Conservation (phyloP, 2,329 filamentous ascomycete genomes). For the Diaporthe batatas region DNA sequence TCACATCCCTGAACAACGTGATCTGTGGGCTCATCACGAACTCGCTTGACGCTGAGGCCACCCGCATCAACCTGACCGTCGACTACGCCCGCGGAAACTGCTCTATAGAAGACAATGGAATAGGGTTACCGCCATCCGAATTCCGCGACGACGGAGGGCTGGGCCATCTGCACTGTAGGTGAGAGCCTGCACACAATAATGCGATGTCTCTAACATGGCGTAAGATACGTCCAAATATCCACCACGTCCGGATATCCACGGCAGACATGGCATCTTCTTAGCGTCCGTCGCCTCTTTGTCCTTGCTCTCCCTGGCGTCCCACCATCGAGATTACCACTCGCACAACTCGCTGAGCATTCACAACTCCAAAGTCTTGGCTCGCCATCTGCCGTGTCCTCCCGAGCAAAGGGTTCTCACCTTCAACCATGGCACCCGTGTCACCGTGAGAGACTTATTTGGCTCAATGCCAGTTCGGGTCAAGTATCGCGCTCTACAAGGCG, state of each 20-base stretch:
- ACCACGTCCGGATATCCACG: slow-evolving; percentile 64
- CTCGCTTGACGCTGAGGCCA: slow-evolving; percentile 83
- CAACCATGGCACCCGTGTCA: slow-evolving; percentile 80
- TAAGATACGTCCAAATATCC: slow-evolving; percentile 84
- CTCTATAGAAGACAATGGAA: slow-evolving; percentile 85
- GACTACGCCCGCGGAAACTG: slow-evolving; percentile 84
- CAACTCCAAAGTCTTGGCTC: slow-evolving; percentile 74
- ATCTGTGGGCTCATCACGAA: slow-evolving; percentile 83
- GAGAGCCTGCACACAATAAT: neutral
- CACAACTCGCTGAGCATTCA: slow-evolving; percentile 78
- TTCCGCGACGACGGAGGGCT: slow-evolving; percentile 80
- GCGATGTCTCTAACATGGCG: slow-evolving; percentile 22
- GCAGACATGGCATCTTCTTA: slow-evolving; percentile 80
- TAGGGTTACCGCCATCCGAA: slow-evolving; percentile 80
- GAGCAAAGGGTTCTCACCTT: slow-evolving; percentile 69
- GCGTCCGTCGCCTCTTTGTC: slow-evolving; percentile 82
- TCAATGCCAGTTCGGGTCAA: slow-evolving; percentile 92
- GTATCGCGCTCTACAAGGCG: slow-evolving; percentile 71
- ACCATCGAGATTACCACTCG: slow-evolving; percentile 69
- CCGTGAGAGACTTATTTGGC: slow-evolving; percentile 86
- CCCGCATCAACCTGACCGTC: slow-evolving; percentile 76
- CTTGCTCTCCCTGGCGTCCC: slow-evolving; percentile 81
- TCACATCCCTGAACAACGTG: slow-evolving; percentile 80
- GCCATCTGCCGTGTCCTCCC: slow-evolving; percentile 71
- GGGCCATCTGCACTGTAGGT: slow-evolving; percentile 78